phyloP scores from a whole-genome alignment of 139 green algal species.

The Tetraselmis striata region DNA sequence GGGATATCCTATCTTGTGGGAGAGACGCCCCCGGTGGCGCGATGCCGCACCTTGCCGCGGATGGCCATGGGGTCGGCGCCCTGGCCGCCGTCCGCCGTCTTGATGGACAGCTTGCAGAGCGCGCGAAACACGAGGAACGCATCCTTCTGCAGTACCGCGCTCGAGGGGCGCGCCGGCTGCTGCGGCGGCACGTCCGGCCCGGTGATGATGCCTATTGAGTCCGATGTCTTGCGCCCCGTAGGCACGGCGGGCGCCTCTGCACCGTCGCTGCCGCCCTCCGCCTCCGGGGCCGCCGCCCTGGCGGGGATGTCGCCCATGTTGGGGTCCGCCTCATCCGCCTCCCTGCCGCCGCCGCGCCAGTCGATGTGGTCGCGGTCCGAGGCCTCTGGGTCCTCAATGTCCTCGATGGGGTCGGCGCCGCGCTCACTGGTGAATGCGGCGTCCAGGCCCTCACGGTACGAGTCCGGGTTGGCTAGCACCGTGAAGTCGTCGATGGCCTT shows the following conservation, averaged over 20 bases:
- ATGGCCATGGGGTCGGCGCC: slow-evolving; percentile 61
- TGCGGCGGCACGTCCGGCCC: slow-evolving; percentile 3
- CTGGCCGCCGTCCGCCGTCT: slow-evolving; percentile 45
- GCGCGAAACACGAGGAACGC: slow-evolving; percentile 95
- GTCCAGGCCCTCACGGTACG: slow-evolving; percentile 31
- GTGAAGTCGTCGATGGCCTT: slow-evolving; percentile 52
- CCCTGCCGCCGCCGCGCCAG: slow-evolving; percentile 21
- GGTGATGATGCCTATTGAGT: neutral
- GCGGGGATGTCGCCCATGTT: neutral
- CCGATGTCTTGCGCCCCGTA: neutral
- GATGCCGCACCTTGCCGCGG: slow-evolving; percentile 53
- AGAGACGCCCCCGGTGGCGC: too few relatives aligned
- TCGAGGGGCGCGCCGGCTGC: slow-evolving; percentile 3
- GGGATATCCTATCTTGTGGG: too few relatives aligned
- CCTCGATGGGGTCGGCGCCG: slow-evolving; percentile 9
- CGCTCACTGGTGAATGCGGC: slow-evolving; percentile 36
- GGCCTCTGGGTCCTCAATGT: slow-evolving; percentile 35
- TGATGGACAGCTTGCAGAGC: slow-evolving; percentile 94
- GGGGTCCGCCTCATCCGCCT: slow-evolving; percentile 12
- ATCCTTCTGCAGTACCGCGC: slow-evolving; percentile 68
- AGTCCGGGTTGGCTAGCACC: neutral
- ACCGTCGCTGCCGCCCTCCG: neutral
- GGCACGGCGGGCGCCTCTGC: neutral
- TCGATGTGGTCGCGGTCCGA: slow-evolving; percentile 39
- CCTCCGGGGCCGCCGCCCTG: neutral